Percentiles rank a stretch among this genome's conserved stretches.
Evolutionary conservation across 176 grass and related monocot species (phyloP).

Genomic region (Oryza meridionalis): DNA sequence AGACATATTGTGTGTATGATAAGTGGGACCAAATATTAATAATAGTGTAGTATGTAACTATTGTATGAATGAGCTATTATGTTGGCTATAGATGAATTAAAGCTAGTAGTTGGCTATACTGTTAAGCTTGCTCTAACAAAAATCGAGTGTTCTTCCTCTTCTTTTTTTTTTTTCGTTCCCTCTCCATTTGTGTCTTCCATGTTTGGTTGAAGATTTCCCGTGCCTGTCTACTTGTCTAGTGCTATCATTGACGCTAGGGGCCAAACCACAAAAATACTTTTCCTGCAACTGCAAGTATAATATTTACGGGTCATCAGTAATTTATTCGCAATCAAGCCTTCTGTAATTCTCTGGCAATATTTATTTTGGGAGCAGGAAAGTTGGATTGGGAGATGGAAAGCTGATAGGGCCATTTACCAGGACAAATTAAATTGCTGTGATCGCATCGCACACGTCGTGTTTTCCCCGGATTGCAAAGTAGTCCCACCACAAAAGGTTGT

Average conservation of each 20-base stretch:
- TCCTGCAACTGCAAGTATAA: too few relatives aligned
- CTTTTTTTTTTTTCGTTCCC: too few relatives aligned
- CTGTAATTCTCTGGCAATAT: background rate
- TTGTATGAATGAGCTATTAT: too few relatives aligned
- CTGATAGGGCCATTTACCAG: background rate
- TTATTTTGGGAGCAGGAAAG: background rate
- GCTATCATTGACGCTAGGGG: too few relatives aligned
- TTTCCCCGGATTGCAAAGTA: background rate
- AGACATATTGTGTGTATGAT: too few relatives aligned
- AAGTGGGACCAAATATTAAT: too few relatives aligned
- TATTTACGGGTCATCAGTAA: too few relatives aligned
- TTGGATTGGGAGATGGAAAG: background rate
- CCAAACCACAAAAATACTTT: too few relatives aligned
- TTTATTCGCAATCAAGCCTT: background rate
- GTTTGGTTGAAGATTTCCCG: background rate
- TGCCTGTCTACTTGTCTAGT: background rate
- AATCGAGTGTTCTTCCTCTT: background rate
- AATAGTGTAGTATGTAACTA: too few relatives aligned
- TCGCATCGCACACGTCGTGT: background rate
- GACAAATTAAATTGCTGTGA: background rate
- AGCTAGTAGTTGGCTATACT: too few relatives aligned
- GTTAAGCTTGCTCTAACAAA: too few relatives aligned
- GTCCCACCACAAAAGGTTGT: background rate
- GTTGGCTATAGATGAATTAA: too few relatives aligned
- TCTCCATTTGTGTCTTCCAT: background rate